Conservation (phyloP, 768 basidiomycete genomes). For the Boletus vinaceobasis region DNA sequence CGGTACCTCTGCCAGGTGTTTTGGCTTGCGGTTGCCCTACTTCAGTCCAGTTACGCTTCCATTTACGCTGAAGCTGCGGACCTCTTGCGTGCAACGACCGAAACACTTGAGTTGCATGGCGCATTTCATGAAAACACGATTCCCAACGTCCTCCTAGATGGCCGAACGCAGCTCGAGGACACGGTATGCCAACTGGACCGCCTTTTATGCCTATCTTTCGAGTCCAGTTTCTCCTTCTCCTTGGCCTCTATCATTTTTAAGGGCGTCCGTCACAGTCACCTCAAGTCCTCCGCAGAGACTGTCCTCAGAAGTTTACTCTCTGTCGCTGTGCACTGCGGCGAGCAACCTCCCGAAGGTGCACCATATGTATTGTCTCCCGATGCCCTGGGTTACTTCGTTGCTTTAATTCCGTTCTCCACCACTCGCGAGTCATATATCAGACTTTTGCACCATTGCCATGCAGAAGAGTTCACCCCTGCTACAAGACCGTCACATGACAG, state of each 20-base stretch:
- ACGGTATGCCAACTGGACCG: slow-evolving; percentile 70
- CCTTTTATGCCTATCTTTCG: slow-evolving; percentile 72
- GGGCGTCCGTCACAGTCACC: slow-evolving; percentile 66
- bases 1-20: slow-evolving; percentile 74
- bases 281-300: slow-evolving; percentile 58
- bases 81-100: slow-evolving; percentile 62
- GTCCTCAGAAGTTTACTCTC: slow-evolving; percentile 61
- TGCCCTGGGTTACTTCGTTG: slow-evolving; percentile 75
- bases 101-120: slow-evolving; percentile 59
- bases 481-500: slow-evolving; percentile 39
- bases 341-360: slow-evolving; percentile 37
- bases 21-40: slow-evolving; percentile 83
- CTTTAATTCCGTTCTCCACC: slow-evolving; percentile 67
- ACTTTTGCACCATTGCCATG: slow-evolving; percentile 61
- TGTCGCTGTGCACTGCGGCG: slow-evolving; percentile 50
- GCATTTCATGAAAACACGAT: slow-evolving; percentile 55
- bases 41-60: slow-evolving; percentile 71
- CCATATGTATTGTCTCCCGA: slow-evolving; percentile 51
- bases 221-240: slow-evolving; percentile 75
- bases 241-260: slow-evolving; percentile 84
- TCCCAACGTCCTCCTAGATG: slow-evolving; percentile 56
- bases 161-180: slow-evolving; percentile 62
- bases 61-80: slow-evolving; percentile 68
- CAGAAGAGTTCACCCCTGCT: slow-evolving; percentile 45
- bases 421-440: slow-evolving; percentile 51